These are phyloP conservation scores for Sclerotinia borealis DNA, from an alignment of 2,329 filamentous ascomycete genomes.

Conservation along the genomic window DNA sequence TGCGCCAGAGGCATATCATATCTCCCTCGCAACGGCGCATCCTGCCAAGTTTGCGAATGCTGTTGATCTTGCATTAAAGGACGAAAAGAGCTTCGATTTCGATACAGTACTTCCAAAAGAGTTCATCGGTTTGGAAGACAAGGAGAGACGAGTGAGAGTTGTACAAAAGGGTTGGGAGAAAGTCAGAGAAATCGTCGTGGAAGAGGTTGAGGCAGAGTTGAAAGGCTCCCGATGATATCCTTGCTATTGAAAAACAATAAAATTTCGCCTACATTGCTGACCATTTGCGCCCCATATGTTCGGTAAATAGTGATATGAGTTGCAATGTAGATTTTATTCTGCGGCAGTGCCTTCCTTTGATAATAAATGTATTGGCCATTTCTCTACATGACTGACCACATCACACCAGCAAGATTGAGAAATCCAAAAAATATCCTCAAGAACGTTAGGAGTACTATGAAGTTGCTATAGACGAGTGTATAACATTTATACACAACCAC, in stretches of 20 bases:
- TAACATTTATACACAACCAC: neutral
- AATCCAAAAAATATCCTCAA: conserved; percentile 6
- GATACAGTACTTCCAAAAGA: conserved; percentile 72
- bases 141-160: conserved; percentile 65
- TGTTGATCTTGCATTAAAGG: conserved; percentile 71
- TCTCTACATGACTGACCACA: neutral
- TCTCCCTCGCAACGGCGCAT: conserved; percentile 88
- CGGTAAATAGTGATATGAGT: neutral
- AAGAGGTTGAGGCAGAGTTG: conserved; percentile 64
- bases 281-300: neutral
- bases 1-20: conserved; percentile 50
- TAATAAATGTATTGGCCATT: neutral
- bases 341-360: neutral
- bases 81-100: conserved; percentile 69
- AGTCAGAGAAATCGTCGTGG: conserved; percentile 69
- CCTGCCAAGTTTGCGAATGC: conserved; percentile 90
- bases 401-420: conserved; percentile 11
- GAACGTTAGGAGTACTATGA: conserved; percentile 8
- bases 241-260: neutral
- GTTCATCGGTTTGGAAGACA: conserved; percentile 71
- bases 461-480: conserved; percentile 6
- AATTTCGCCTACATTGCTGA: neutral
- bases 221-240: conserved; percentile 21
- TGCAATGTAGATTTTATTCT: neutral
- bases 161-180: conserved; percentile 67